phyloP scores from a whole-genome alignment of 371 early-diverging fungal genomes.

The Mortierella sp. region DNA sequence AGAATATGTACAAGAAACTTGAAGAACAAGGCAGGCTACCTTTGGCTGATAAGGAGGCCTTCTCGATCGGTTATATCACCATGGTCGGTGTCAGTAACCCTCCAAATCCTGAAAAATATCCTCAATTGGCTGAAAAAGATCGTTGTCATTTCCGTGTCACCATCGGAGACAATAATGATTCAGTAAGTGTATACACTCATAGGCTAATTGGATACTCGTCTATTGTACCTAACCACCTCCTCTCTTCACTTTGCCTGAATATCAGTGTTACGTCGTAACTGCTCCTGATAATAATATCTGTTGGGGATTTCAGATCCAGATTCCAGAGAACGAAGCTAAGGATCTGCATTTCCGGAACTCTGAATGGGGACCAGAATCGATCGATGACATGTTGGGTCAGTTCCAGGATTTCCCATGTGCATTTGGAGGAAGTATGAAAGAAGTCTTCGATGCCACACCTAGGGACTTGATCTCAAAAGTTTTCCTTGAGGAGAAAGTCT shows the following conservation, averaged over 20 bases:
- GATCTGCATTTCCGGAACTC: constrained; percentile 18
- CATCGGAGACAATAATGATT: constrained; percentile 1
- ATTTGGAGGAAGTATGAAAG: constrained; percentile 5
- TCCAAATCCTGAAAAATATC: constrained; percentile 12
- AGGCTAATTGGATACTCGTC: too few relatives aligned
- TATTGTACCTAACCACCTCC: too few relatives aligned
- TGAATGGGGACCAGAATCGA: constrained; percentile 37
- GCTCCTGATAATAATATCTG: constrained; percentile 21
- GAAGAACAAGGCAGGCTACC: constrained; percentile 3
- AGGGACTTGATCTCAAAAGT: neutral
- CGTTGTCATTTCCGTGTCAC: constrained; percentile 5
- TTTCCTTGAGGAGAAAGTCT: neutral
- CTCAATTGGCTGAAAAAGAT: constrained; percentile 3
- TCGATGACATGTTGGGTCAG: constrained; percentile 18
- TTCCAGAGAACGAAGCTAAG: neutral
- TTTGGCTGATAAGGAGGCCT: neutral
- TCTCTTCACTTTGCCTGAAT: neutral
- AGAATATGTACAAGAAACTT: constrained; percentile 19
- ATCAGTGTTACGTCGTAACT: neutral
- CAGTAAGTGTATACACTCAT: neutral
- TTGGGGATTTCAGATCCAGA: constrained; percentile 15
- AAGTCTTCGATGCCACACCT: neutral
- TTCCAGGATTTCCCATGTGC: constrained; percentile 8
- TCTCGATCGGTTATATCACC: constrained; percentile 1
- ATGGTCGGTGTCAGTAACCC: constrained; percentile 21